phyloP scores from a whole-genome alignment of 225 moss, liverwort and hornwort genomes.

The Marchantia polymorpha region DNA sequence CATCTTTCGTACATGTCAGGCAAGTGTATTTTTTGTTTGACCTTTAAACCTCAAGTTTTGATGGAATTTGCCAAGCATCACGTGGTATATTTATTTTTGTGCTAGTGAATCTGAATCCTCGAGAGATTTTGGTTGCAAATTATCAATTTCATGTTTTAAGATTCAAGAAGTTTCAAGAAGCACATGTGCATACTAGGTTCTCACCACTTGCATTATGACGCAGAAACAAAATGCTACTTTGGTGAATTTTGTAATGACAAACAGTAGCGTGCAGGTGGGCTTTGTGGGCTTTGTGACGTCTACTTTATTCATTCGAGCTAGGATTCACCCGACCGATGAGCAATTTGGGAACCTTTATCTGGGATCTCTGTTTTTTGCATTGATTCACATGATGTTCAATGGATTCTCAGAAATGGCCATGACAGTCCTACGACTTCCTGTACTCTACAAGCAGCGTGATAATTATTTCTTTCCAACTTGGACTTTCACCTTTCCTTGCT shows the following conservation, averaged over 20 bases:
- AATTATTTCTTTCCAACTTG: constrained; percentile 37
- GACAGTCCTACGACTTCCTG: constrained; percentile 31
- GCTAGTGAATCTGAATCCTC: no score
- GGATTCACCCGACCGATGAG: constrained; percentile 34
- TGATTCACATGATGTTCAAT: constrained; percentile 48
- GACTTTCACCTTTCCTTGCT: constrained; percentile 38
- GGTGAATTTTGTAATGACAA: not conserved
- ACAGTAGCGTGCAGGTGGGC: constrained; percentile 27
- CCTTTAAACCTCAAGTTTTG: no score
- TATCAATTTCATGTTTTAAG: not conserved
- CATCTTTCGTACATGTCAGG: constrained; percentile 48
- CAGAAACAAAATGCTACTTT: not conserved
- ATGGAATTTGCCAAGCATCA: no score
- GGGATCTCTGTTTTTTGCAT: constrained; percentile 36
- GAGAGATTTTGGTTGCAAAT: no score
- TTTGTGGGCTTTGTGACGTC: constrained; percentile 39
- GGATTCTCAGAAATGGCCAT: constrained; percentile 44
- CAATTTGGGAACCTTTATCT: constrained; percentile 36
- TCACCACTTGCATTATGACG: not conserved
- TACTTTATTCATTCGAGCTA: constrained; percentile 39
- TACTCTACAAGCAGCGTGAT: constrained; percentile 45
- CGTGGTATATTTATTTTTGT: no score
- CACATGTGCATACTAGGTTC: not conserved
- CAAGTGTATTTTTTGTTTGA: not conserved
- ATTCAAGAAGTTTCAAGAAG: not conserved